Percentiles rank a stretch among this genome's conserved stretches.
Evolutionary conservation across 768 basidiomycete species (phyloP).

Genomic region (Mycena albidolilacea): DNA sequence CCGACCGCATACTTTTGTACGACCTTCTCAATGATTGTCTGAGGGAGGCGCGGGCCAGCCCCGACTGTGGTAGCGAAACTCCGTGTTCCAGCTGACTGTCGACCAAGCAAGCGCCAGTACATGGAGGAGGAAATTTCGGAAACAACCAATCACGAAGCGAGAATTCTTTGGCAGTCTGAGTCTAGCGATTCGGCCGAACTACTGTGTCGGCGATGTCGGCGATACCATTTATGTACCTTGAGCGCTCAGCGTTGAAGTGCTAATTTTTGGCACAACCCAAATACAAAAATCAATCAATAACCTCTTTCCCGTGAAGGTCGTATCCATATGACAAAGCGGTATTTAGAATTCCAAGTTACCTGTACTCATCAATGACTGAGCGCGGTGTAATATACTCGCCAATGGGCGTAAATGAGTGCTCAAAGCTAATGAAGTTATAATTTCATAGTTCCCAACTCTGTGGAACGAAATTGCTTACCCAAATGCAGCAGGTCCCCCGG

Average conservation of each 20-base stretch:
- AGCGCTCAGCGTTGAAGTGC: no score
- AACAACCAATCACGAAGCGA: not conserved
- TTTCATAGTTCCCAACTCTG: not conserved
- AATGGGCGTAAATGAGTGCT: constrained; percentile 54
- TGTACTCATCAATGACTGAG: constrained; percentile 64
- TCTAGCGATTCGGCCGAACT: not conserved
- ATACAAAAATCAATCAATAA: no score
- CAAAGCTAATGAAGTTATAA: constrained; percentile 39
- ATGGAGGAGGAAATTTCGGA: not conserved
- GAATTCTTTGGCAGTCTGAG: not conserved
- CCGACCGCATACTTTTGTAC: constrained; percentile 98
- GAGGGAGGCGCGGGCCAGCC: constrained; percentile 62
- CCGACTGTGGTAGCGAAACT: constrained; percentile 48
- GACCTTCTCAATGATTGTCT: constrained; percentile 97
- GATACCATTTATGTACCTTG: no score
- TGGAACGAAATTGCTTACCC: constrained; percentile 51
- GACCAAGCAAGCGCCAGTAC: constrained; percentile 19
- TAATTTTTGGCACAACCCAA: no score
- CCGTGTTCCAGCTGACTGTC: constrained; percentile 36
- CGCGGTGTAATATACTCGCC: constrained; percentile 59
- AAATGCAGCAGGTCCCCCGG: constrained; percentile 69
- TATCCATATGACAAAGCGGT: no score
- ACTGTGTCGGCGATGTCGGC: no score
- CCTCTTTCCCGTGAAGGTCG: no score
- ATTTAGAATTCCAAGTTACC: not conserved